Base-by-base conservation (phyloP, 2,329 filamentous ascomycete genomes). In the Fusarium sp. region DNA sequence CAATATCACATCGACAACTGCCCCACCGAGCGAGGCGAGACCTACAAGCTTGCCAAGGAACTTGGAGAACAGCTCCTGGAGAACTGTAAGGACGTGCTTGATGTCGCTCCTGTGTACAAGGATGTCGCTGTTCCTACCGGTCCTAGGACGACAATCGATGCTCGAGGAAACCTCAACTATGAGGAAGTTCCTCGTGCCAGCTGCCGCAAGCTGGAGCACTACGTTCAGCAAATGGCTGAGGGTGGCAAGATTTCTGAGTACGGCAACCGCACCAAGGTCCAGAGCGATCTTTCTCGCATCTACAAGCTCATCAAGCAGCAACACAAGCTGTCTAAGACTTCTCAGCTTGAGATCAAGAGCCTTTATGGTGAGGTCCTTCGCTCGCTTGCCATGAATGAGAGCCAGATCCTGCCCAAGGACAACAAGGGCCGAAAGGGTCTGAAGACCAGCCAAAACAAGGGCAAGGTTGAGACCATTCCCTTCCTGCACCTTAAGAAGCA, bases 1-100 rank as follows among this genome's bases (percentile, higher is more conserved):
- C 96, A 99, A 79, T 98, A 99, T 76, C 96, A 99, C 83, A 99
- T 99, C 76, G 96, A 99, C 76, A 96, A 98, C 84, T 98, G 95
- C 84, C 96, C 96, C 1, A 94, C 94, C 0, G 94, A 99, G 77
- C 92, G 95, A 51, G 96, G 96, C 62, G 96, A 99, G 84, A 99
- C 96, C 2, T 99, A 99, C 82, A 89, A 96, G 82, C 90, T 99
- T n/a, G 96, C 96, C 43, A 97, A 99, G 84, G 91, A 96, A 81
- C 91, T 99, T 24, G 95, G 94, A 36, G 87, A 93, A 77, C 93
- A 97, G 83, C 91, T 99, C 56, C 97, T 99, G 73, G 93, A 98
- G 80, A 99, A 99, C 84, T 98, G 96, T 85, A 94, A 92, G 79
- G 96, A 99, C 28, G 94, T 97, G 19, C 84, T 99, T 57, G 86